Evolutionary conservation across 768 basidiomycete species (phyloP).

Genomic region (Cyclocybe cylindracea): DNA sequence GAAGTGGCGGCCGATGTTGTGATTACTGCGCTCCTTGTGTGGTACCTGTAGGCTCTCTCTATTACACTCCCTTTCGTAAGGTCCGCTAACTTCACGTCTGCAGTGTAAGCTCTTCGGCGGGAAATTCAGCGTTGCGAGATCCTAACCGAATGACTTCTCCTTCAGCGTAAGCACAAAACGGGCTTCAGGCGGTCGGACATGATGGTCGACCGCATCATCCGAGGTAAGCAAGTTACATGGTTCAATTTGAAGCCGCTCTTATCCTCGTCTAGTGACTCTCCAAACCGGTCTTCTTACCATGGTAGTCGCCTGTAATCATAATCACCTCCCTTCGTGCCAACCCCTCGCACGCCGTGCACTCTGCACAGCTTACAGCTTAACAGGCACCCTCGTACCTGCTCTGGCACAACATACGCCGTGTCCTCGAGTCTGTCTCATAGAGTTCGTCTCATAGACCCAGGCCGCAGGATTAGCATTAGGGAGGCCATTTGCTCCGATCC

Average conservation of each 20-base stretch:
- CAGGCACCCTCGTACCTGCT: too few relatives aligned
- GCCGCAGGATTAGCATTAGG: too few relatives aligned
- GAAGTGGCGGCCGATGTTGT: constrained; percentile 38
- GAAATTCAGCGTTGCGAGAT: background rate
- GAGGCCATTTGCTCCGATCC: too few relatives aligned
- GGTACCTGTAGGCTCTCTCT: constrained; percentile 35
- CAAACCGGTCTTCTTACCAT: constrained; percentile 33
- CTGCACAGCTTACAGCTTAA: too few relatives aligned
- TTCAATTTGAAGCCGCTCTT: too few relatives aligned
- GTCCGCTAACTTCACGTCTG: background rate
- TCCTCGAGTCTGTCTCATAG: too few relatives aligned
- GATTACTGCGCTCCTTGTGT: constrained; percentile 42
- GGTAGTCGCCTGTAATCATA: constrained; percentile 25
- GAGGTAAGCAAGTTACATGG: constrained; percentile 20
- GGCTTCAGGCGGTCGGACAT: constrained; percentile 39
- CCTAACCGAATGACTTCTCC: background rate
- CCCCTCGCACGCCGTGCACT: too few relatives aligned
- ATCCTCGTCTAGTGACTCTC: constrained; percentile 29
- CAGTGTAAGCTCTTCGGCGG: background rate
- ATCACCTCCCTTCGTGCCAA: too few relatives aligned
- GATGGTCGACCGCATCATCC: constrained; percentile 39
- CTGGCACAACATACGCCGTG: too few relatives aligned
- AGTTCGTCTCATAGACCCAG: too few relatives aligned
- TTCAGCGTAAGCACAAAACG: constrained; percentile 36
- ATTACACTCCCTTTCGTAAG: background rate